Conservation (phyloP, 1,139 yeast species). For the Protomyces inouyei region DNA sequence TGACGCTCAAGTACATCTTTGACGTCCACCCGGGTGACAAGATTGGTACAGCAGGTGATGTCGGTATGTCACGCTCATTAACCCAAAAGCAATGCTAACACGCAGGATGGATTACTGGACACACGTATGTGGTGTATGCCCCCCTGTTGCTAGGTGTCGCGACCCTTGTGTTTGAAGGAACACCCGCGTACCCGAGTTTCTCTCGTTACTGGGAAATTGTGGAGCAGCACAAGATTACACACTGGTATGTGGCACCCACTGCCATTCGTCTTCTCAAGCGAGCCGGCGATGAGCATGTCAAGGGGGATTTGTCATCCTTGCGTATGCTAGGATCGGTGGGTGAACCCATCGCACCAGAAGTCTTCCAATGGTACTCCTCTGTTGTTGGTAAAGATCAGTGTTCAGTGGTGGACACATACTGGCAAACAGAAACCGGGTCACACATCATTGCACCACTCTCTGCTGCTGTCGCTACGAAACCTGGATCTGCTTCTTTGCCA, state of each 20-base stretch:
- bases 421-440: constrained; percentile 99
- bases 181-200: constrained; percentile 95
- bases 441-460: constrained; percentile 94
- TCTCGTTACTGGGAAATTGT: constrained; percentile 97
- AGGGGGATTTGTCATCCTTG: constrained; percentile 82
- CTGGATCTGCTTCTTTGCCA: constrained; percentile 95
- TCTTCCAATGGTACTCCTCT: constrained; percentile 98
- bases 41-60: constrained; percentile 95
- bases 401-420: constrained; percentile 87
- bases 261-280: constrained; percentile 92
- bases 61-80: constrained; percentile 42
- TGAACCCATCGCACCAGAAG: constrained; percentile 96
- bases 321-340: constrained; percentile 98
- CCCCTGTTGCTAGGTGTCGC: constrained; percentile 87
- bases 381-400: constrained; percentile 85
- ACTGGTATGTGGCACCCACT: constrained; percentile 97
- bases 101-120: constrained; percentile 92
- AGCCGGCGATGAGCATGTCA: constrained; percentile 84
- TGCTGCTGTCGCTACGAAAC: constrained; percentile 91
- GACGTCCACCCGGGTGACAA: constrained; percentile 86
- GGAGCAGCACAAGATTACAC: constrained; percentile 88
- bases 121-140: constrained; percentile 91
- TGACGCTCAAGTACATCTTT: constrained; percentile 88
- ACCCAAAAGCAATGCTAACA: too few relatives aligned
- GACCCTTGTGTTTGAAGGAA: constrained; percentile 90